Base-by-base conservation (phyloP, 345 rosid genomes). In the Eucalyptus victrix region DNA sequence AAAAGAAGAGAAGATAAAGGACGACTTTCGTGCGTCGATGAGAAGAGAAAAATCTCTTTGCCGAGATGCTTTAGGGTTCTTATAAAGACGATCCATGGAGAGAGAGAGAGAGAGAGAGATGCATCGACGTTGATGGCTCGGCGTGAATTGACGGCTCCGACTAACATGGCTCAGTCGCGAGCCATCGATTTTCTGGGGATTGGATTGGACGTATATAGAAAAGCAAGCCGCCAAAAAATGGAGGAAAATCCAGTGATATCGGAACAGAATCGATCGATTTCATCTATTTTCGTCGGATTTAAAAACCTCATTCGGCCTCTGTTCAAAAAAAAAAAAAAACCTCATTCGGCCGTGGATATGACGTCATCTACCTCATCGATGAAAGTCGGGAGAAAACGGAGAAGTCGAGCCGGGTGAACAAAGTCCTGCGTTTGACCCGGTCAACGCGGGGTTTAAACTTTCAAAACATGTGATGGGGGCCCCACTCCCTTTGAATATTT, bases 101-200 rank as follows among this genome's bases (percentile, higher is more conserved):
- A 28, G 19, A 30, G 49, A 9, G 17, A 7, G 76, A 28, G 9
- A 6, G 60, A 85, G 88, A 49, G 62, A 89, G 23, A 30, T 54
- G 49, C 81, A 81, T 88, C 80, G 44, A 49, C 44, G 76, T 90
- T 88, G 90, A 76, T 88, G 92, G 93, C 89, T 90, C 80, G 23
- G 72, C 83, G 87, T 65, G 67, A n/a, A 69, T 88, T 21, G 40
- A 21, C 54, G 86, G 90, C 92, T 92, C 90, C 94, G 95, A 88
- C 90, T 91, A 80, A 89, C 85, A 32, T 91, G 93, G 92, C 89
- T 92, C 28, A 8, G 16, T 12, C 47, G 44, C 12, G 28, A 76
- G 47, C 85, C 85, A 40, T 40, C 47, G 24, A 32, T 40, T 76
- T 40, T 76, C 2, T 1, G 30, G 28, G 28, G 47, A 37, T 15